phyloP scores from a whole-genome alignment of 768 basidiomycete species.

The Amanita jacksonii region DNA sequence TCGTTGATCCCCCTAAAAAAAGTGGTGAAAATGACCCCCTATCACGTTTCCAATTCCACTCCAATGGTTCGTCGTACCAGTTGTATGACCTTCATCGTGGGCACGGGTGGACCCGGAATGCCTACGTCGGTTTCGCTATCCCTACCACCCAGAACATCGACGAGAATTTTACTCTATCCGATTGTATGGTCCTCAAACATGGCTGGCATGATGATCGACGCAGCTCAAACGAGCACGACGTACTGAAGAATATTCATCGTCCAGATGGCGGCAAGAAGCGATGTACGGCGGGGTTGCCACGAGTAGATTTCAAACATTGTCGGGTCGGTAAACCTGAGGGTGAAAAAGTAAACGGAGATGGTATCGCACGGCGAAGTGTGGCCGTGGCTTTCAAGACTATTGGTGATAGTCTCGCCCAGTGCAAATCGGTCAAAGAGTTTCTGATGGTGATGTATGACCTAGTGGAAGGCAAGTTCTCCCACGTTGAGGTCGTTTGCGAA shows the following conservation, averaged over 20 bases:
- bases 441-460: not conserved
- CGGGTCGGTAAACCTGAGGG: too few relatives aligned
- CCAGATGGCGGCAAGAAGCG: not conserved
- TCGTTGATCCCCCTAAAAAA: too few relatives aligned
- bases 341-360: too few relatives aligned
- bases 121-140: not conserved
- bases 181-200: slow-evolving; percentile 1
- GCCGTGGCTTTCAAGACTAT: not conserved
- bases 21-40: not conserved
- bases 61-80: not conserved
- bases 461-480: not conserved
- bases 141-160: not conserved
- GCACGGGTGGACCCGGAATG: not conserved
- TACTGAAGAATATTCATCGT: not conserved
- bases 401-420: not conserved
- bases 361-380: not conserved
- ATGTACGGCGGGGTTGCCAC: not conserved
- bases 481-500: not conserved
- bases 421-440: not conserved
- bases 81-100: not conserved
- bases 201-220: not conserved
- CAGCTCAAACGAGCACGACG: not conserved
- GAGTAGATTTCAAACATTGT: not conserved
- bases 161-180: not conserved
- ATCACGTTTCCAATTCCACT: not conserved